Evolutionary conservation across 768 basidiomycete genomes (phyloP).

Genomic region (Tephrocybe sp.): DNA sequence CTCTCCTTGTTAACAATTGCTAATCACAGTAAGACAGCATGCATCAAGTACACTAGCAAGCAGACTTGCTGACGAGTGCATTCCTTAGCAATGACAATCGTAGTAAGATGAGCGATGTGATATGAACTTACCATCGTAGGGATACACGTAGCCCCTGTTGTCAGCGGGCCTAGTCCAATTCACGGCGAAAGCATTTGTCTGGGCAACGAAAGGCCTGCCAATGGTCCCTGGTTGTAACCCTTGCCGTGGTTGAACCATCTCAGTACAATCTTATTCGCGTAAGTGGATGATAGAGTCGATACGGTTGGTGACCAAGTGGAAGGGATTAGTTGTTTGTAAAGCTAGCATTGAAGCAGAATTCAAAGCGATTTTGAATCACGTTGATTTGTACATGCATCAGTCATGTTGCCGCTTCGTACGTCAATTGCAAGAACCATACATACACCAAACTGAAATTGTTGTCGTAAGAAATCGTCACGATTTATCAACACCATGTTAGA

Average conservation of each 20-base stretch:
- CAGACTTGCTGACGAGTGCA: too few relatives aligned
- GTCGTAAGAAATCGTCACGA: background rate
- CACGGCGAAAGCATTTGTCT: conserved; percentile 21
- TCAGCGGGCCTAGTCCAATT: conserved; percentile 13
- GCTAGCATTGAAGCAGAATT: too few relatives aligned
- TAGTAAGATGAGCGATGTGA: background rate
- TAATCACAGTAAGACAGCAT: conserved; percentile 1
- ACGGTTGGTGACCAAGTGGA: too few relatives aligned
- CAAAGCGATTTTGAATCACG: background rate
- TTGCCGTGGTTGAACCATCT: conserved; percentile 8
- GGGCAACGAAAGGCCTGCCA: conserved; percentile 9
- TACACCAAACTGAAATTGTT: too few relatives aligned
- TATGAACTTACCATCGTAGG: conserved; percentile 24
- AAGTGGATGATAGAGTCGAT: too few relatives aligned
- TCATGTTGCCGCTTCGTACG: too few relatives aligned
- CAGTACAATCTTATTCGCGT: background rate
- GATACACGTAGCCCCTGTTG: conserved; percentile 14
- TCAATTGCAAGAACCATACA: too few relatives aligned
- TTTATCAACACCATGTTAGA: background rate
- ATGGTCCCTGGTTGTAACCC: conserved; percentile 4
- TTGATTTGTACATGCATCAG: too few relatives aligned
- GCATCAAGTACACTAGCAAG: background rate
- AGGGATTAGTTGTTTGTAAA: too few relatives aligned
- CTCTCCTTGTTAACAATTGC: conserved; percentile 13
- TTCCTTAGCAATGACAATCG: background rate